Base-by-base conservation (phyloP, 371 early-diverging fungal genomes). In the Actinomortierella wolfii region DNA sequence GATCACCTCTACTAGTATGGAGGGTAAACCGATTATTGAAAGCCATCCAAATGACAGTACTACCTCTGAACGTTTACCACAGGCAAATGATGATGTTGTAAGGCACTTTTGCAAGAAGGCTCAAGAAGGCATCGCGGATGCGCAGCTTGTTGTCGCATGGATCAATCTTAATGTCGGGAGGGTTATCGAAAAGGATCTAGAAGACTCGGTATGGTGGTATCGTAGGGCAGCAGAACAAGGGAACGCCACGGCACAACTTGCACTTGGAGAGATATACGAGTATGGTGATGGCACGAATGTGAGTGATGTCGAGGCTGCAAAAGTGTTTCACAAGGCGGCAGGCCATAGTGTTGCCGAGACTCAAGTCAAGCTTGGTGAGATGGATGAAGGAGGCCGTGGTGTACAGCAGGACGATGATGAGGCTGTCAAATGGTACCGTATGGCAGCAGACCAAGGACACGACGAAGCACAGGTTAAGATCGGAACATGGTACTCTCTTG, bases 361-460 rank as follows among this genome's bases (percentile, higher is more conserved):
- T 21, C 92, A 88, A 79, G 92, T 92, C 67, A 93, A 93, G 57
- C 80, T 93, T 2, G 95, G 92, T 6, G 91, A 88, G 56, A 94
- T 92, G 64, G 85, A 88, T 57, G 90, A 93, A 74, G 88, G 90
- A 56, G 96, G 95, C 24, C 79, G 89, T 40, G 93, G 92, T 21
- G 86, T 89, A 4, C 81, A 84, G 53, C 83, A 84, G 67, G 77
- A 92, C 54, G 68, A 86, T 0, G 55, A 65, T 3, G 80, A 84
- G 59, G 94, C 94, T 7, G 84, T 93, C 24, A 57, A 79, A 53
- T 94, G 89, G 88, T 95, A 92, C 67, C 61, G 61, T 18, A 64
- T 80, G 50, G 80, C 93, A 11, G 92, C 94, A 2, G 85, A 84
- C 51, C 79, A 83, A 45, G 94, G 94, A 17, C 90, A 90, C 68